Evolutionary conservation across 768 basidiomycete species (phyloP), one percentile per base, ranked within the genome.

Genomic region (Lentinula edodes): DNA sequence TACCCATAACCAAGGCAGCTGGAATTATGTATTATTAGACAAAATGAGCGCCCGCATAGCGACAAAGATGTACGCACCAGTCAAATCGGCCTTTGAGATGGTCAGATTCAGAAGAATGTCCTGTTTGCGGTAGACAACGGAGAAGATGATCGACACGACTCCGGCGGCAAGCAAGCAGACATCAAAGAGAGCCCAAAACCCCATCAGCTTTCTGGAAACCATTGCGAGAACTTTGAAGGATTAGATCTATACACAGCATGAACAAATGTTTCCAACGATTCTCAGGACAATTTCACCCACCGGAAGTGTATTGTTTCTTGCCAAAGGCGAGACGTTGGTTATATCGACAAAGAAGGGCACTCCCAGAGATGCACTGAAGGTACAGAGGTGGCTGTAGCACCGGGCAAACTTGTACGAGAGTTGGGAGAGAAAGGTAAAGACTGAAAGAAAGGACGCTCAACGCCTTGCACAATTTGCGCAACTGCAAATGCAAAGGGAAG

Each of bases 21-120:
- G 67, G 15, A 58, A 28, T 28, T 35, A 63, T 57, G 48, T 20
- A 41, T 41, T 42, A 32, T 43, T 13, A 48, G 42, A 18, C 41
- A 41, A 55, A 20, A 0, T 38, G 16, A 55, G 38, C n/a, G 32
- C 7, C 34, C 28, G 28, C n/a, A 60, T 15, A 51, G 34, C n/a
- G 34, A 10, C 4, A 36, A 53, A 50, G 38, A 52, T 28, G 28
- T 28, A 58, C 28, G 18, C 73, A 89, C 92, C 81, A 34, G 78
- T 83, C 43, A 92, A 76, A 65, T 90, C 81, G 52, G 75, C 66
- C 13, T 72, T 66, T 62, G 79, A 82, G 55, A 95, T 73, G 36
- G 89, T 83, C 76, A 92, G 78, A 70, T 92, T 91, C 73, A 89
- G 76, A 61, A 95, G 74, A n/a, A 89, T 69, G 67, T 90, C 81